Percentiles rank a stretch among this genome's conserved stretches.
Evolutionary conservation across 83 land plant species (phyloP).

Genomic region (Diphasiastrum complanatum): DNA sequence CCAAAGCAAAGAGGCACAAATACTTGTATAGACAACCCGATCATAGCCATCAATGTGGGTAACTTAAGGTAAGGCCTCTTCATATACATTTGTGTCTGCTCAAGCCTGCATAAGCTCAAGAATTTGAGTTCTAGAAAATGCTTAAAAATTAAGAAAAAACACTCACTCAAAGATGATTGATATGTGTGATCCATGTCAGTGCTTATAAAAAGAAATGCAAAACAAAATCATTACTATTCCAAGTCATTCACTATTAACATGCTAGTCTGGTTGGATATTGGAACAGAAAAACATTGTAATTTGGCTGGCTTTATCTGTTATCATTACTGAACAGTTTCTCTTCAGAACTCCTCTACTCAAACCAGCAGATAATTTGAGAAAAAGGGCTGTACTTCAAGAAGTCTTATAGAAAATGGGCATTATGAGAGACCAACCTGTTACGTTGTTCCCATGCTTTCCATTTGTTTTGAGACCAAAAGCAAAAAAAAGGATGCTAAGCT

Average conservation of each 20-base stretch:
- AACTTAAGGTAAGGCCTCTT: conserved; percentile 16
- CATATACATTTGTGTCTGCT: conserved; percentile 16
- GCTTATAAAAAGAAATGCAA: too few relatives aligned
- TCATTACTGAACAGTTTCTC: too few relatives aligned
- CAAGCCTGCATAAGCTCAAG: conserved; percentile 23
- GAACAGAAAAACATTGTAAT: too few relatives aligned
- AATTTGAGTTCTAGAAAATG: background rate
- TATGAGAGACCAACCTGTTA: background rate
- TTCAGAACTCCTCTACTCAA: too few relatives aligned
- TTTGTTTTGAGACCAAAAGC: background rate
- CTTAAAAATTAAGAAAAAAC: background rate
- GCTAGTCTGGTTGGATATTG: too few relatives aligned
- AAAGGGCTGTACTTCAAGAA: background rate
- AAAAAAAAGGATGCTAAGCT: background rate
- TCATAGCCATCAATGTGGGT: conserved; percentile 34
- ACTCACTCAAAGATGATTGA: background rate
- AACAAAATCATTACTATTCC: too few relatives aligned
- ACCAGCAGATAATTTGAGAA: background rate
- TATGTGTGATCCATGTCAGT: too few relatives aligned
- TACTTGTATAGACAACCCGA: conserved; percentile 29
- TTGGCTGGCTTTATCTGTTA: too few relatives aligned
- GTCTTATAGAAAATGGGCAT: conserved; percentile 1
- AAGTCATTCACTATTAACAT: too few relatives aligned
- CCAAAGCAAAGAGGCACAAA: conserved; percentile 30
- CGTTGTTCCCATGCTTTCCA: background rate